Evolutionary conservation across 352 stramenopile genomes (phyloP), one percentile per base, ranked within the genome.

Genomic region (Thraustotheca clavata): DNA sequence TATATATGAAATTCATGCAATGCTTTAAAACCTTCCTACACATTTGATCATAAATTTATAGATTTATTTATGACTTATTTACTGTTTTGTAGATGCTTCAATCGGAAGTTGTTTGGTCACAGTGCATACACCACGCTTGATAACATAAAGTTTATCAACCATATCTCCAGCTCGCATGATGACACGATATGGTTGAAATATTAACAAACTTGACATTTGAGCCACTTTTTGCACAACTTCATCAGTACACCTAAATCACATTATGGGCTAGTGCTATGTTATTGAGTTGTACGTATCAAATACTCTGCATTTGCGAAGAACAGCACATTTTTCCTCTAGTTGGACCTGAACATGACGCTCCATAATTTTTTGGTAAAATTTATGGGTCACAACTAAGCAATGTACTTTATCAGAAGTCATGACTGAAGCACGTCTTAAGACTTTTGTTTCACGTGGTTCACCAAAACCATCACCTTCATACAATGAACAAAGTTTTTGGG

Each of bases 71-170:
- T 6, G 43, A 5, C 27, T 46, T 34, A 22, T 52, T 48, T 33
- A n/a, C n/a, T n/a, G n/a, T n/a, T n/a, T n/a, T n/a, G n/a, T n/a
- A n/a, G n/a, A n/a, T n/a, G 57, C 18, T 11, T 54, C 57, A 0
- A 49, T 14, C n/a, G 57, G 34, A 7, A 65, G 57, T 18, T 20
- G 46, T 52, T 89, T 89, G 48, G 76, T 66, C 27, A 87, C 80
- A 47, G 87, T 76, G 57, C 80, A 89, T 8, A 89, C 78, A 6
- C 80, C 80, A 26, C 77, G 74, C 67, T 81, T 80, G 67, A 89
- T 80, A 32, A 89, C 61, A 41, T 71, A 82, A 16, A 89, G 74
- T 65, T 87, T 75, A 39, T 77, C 75, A 22, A 88, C 79, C 18
- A 86, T 68, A 14, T 88, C 77, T 0, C 76, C 80, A n/a, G 74